Percentiles rank a stretch among this genome's conserved stretches.
These are phyloP conservation scores for Alternaria rosae DNA, from an alignment of 2,329 filamentous ascomycete genomes.

Conservation along the genomic window DNA sequence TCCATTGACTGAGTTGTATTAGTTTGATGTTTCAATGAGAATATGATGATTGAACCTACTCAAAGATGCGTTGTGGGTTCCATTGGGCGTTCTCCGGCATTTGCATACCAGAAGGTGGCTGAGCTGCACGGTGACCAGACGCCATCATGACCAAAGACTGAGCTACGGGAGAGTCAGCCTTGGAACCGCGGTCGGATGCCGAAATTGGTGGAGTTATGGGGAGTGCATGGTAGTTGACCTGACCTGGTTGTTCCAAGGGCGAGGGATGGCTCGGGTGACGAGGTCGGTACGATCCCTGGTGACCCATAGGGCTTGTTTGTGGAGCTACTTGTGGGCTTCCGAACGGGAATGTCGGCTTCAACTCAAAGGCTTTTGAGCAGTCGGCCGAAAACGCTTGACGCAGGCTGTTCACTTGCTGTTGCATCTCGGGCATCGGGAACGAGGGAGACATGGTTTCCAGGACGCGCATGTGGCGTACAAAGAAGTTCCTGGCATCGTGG, in stretches of 20 bases:
- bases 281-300: constrained; percentile 59
- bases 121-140: constrained; percentile 60
- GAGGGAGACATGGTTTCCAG: constrained; percentile 82
- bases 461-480: constrained; percentile 92
- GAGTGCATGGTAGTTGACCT: constrained; percentile 72
- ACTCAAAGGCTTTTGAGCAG: constrained; percentile 80
- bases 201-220: constrained; percentile 84
- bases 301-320: constrained; percentile 67
- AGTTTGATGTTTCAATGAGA: constrained; percentile 6
- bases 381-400: constrained; percentile 92
- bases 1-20: constrained; percentile 77
- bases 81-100: constrained; percentile 72
- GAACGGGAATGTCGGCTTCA: constrained; percentile 88
- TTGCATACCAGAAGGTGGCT: constrained; percentile 62
- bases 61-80: constrained; percentile 89
- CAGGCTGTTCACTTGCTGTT: constrained; percentile 87
- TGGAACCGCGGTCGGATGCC: constrained; percentile 73
- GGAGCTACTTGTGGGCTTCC: constrained; percentile 74
- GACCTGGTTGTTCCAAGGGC: constrained; percentile 60
- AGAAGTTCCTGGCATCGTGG: constrained; percentile 83
- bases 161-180: constrained; percentile 77
- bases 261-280: constrained; percentile 56
- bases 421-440: constrained; percentile 89
- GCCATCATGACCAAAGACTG: constrained; percentile 76
- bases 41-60: constrained; percentile 66